Percentiles rank a stretch among this genome's conserved stretches.
Evolutionary conservation across 2,329 filamentous ascomycete genomes (phyloP).

Genomic region (Chalara sp.): DNA sequence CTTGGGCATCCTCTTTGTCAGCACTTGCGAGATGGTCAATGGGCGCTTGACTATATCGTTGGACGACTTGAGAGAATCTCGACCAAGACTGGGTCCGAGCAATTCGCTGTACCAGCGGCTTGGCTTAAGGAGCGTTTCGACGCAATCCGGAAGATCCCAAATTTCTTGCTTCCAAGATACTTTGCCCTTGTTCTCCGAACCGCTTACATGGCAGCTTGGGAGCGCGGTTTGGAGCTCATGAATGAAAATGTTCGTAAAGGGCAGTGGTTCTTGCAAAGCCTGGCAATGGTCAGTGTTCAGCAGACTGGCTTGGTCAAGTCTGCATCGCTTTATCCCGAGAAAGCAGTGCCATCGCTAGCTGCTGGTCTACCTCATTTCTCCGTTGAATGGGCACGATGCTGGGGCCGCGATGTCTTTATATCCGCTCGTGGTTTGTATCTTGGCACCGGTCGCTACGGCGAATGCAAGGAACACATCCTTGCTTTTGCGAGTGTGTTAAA

Average conservation of each 20-base stretch:
- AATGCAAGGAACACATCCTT: conserved; percentile 88
- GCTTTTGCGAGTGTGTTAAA: conserved; percentile 95
- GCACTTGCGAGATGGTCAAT: conserved; percentile 84
- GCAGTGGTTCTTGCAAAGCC: conserved; percentile 80
- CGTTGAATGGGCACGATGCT: conserved; percentile 89
- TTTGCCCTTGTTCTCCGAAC: conserved; percentile 86
- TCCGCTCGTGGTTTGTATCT: conserved; percentile 87
- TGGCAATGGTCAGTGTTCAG: conserved; percentile 88
- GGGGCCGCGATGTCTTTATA: conserved; percentile 97
- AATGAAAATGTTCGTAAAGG: conserved; percentile 69
- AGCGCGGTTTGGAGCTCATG: conserved; percentile 73
- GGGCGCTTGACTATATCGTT: conserved; percentile 85
- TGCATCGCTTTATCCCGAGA: conserved; percentile 82
- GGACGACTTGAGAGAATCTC: conserved; percentile 70
- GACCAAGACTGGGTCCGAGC: conserved; percentile 52
- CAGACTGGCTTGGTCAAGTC: conserved; percentile 85
- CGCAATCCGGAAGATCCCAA: conserved; percentile 77
- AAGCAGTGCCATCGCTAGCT: conserved; percentile 77
- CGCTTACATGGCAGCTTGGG: conserved; percentile 77
- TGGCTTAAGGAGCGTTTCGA: conserved; percentile 86
- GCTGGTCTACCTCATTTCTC: conserved; percentile 93
- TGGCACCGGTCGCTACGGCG: conserved; percentile 78
- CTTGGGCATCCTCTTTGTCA: conserved; percentile 90
- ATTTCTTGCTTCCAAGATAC: conserved; percentile 85
- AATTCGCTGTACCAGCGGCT: conserved; percentile 56